Base-by-base conservation (phyloP, 768 basidiomycete species). In the Podaxis pistillaris region DNA sequence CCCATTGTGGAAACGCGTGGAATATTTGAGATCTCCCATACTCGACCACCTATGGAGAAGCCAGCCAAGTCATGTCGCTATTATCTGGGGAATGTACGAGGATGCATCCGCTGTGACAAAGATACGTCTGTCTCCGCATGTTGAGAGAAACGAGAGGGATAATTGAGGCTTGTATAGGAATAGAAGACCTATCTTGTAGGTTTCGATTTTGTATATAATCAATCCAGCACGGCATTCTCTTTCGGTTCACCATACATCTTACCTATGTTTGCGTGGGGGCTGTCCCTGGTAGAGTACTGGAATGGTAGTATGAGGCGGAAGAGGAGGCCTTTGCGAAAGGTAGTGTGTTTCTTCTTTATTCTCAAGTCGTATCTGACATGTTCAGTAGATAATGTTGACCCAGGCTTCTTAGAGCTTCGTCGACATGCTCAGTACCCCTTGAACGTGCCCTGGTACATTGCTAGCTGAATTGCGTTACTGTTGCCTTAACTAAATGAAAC, bases 1-100 rank as follows among this genome's bases (percentile, higher is more conserved):
- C 83, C 85, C 12, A 86, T 94, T 56, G 79, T 80, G 8, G 82
- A 88, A 65, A 74, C 73, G 5, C 77, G 88, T 58, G 93, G 93
- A 15, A 88, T 88, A 5, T 94, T 88, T 73, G 93, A 93, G 4
- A 81, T 94, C 22, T 92, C 89, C 4, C 93, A 94, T 72, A 94
- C 93, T 1, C 82, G 86, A 33, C 92, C 94, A 2, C 93, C 93
- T 22, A 95, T 93, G 4, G 93, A 95, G 68, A 91, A 28, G 89
- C 71, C 76, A 93, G 26, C 93, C 93, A 1, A 93, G 93, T 8
- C 93, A 94, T 71, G 92, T 95, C 28, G 93, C 93, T 22, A 83
- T 95, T 58, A 93, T 94, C 64, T 93, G 89, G 86, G 93, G 93
- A 2, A 94, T 94, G 91, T 93, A 94, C 69, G 93, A 94, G 73